Conservation (phyloP, 176 grass and related monocot species). For the Avena insularis region DNA sequence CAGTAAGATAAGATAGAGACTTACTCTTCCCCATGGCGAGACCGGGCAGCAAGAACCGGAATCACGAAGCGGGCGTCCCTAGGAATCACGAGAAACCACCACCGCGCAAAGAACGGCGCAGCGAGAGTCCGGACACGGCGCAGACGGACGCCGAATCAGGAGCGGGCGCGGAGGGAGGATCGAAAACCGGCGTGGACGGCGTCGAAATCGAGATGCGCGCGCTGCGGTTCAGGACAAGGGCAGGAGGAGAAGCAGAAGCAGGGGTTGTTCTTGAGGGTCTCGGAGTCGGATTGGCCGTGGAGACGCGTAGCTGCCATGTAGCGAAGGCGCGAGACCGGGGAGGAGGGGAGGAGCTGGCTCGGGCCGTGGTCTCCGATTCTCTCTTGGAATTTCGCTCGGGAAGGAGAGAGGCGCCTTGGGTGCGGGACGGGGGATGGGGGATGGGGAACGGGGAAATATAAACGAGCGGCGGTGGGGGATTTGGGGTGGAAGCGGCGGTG, state of each 20-base stretch:
- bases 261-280: slow-evolving; percentile 46
- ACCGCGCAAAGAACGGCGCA: neutral
- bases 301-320: slow-evolving; percentile 61
- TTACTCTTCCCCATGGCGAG: slow-evolving; percentile 58
- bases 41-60: slow-evolving; percentile 4
- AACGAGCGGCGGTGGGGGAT: slow-evolving; percentile 46
- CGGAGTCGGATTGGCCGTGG: slow-evolving; percentile 42
- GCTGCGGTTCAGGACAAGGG: slow-evolving; percentile 33
- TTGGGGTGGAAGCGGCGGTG: slow-evolving; percentile 34
- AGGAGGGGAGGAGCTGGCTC: neutral
- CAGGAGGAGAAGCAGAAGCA: slow-evolving; percentile 48
- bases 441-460: slow-evolving; percentile 30
- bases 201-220: slow-evolving; percentile 34
- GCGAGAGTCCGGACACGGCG: neutral
- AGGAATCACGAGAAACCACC: neutral
- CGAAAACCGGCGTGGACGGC: neutral
- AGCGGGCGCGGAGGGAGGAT: slow-evolving; percentile 37
- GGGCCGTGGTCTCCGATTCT: slow-evolving; percentile 29
- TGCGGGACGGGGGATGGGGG: neutral
- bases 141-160: slow-evolving; percentile 35
- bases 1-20: neutral
- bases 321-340: slow-evolving; percentile 22
- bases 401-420: neutral
- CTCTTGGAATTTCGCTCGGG: neutral
- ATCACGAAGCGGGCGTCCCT: neutral